A percentile compares a stretch with the other conserved stretches of the same genome.
Evolutionary conservation across 2,329 filamentous ascomycete species (phyloP).

Genomic region (Cercospora citrullina): DNA sequence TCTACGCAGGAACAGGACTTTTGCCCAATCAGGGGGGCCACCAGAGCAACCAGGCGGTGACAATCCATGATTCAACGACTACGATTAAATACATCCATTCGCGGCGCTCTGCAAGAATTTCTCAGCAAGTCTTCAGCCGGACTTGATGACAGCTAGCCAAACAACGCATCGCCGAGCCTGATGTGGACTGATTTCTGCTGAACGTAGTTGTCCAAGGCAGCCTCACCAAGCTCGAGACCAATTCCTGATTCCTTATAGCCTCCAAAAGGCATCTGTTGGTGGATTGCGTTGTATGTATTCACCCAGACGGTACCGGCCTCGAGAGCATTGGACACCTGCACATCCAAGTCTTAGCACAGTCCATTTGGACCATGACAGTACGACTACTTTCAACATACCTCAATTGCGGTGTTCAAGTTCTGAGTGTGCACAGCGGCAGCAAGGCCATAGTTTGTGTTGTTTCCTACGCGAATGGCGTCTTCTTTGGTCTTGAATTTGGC

Average conservation of each 20-base stretch:
- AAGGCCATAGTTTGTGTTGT: constrained; percentile 73
- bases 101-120: neutral
- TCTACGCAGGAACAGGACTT: neutral
- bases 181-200: constrained; percentile 22
- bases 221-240: constrained; percentile 49
- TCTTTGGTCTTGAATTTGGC: constrained; percentile 74
- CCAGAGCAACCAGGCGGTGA: neutral
- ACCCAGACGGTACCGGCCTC: constrained; percentile 40
- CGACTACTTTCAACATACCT: constrained; percentile 47
- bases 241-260: constrained; percentile 52
- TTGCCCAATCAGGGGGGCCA: neutral
- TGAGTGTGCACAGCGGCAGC: constrained; percentile 76
- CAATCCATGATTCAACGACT: neutral
- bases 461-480: constrained; percentile 68
- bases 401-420: constrained; percentile 76
- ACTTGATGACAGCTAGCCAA: neutral
- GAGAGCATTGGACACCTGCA: constrained; percentile 27
- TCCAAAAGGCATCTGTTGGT: constrained; percentile 50
- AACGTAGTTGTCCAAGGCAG: constrained; percentile 25
- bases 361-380: neutral
- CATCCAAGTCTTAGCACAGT: neutral
- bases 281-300: constrained; percentile 21
- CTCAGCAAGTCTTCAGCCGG: neutral
- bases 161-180: neutral
- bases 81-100: neutral